Evolutionary conservation across 768 basidiomycete species (phyloP), one percentile per base, ranked within the genome.

Genomic region (Mycena indigotica): DNA sequence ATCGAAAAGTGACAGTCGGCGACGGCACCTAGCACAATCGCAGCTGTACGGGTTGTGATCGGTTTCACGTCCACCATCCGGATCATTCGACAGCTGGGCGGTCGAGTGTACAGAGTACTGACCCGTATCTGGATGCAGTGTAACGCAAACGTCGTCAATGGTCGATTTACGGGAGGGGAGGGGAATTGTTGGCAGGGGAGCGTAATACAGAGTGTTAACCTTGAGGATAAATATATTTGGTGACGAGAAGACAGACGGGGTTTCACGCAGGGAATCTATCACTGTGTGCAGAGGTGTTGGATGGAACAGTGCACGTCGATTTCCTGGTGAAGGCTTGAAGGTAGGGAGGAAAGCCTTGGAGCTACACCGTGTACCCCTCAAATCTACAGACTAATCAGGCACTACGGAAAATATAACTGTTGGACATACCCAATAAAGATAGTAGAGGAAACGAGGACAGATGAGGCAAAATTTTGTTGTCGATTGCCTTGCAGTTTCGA

Each of bases 361-460:
- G 52, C 3, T 62, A 63, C 84, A 85, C 16, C 63, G 60, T 3
- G 84, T 84, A 59, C 75, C 80, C 56, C 81, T 77, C 25, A 84
- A 70, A 68, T 84, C 84, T 84, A 53, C 19, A 24, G 52, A 40
- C 46, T 41, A 28, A 64, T 63, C 57, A 64, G 53, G 32, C 25
- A 49, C 8, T 21, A 53, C 30, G 32, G 25, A 40, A 45, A 35
- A 38, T 23, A 50, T 24, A 39, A 35, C 29, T 50, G 49, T 15
- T 17, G 50, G 50, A 79, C 82, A 28, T 51, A 86, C 87, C 88
- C 61, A 90, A 60, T 19, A 81, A 81, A 25, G 80, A 80, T 25
- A 90, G 80, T 30, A 89, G 75, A 19, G 82, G 81, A 56, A 90
- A 86, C 21, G 67, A 71, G 41, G 57, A 32, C 0, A 90, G 71